A percentile compares a stretch with the other conserved stretches of the same genome.
Evolutionary conservation across 2,329 filamentous ascomycete species (phyloP).

Genomic region (Exophiala mesophila): DNA sequence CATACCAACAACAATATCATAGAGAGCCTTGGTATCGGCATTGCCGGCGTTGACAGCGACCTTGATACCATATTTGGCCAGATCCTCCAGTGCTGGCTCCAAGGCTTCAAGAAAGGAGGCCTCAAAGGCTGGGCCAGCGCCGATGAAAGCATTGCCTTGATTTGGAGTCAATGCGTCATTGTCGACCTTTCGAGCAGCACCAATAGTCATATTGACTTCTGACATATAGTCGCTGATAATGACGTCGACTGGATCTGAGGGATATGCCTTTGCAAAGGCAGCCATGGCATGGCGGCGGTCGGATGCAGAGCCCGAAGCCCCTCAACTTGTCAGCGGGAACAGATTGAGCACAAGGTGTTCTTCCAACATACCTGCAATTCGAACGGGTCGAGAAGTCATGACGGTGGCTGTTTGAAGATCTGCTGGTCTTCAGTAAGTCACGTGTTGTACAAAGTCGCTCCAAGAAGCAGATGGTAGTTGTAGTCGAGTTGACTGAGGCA

Average conservation of each 20-base stretch:
- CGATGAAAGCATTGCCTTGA: constrained; percentile 15
- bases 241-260: constrained; percentile 43
- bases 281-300: constrained; percentile 44
- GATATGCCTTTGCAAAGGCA: constrained; percentile 38
- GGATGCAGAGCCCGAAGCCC: constrained; percentile 42
- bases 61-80: constrained; percentile 40
- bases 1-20: constrained; percentile 36
- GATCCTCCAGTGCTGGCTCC: constrained; percentile 36
- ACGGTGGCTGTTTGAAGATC: neutral
- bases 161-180: constrained; percentile 8
- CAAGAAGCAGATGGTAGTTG: neutral
- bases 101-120: constrained; percentile 49
- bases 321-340: too few species aligned
- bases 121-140: constrained; percentile 43
- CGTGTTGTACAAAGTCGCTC: neutral
- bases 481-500: neutral
- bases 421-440: neutral
- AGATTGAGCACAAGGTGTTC: too few species aligned
- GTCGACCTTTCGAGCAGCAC: constrained; percentile 38
- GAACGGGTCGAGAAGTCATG: constrained; percentile 17
- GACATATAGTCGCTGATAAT: constrained; percentile 47
- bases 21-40: constrained; percentile 38
- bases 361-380: constrained; percentile 19
- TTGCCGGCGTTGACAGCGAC: constrained; percentile 44
- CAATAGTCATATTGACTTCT: constrained; percentile 49